These are phyloP conservation scores for Pleodorina starrii DNA, from an alignment of 139 green algal genomes.

Conservation along the genomic window DNA sequence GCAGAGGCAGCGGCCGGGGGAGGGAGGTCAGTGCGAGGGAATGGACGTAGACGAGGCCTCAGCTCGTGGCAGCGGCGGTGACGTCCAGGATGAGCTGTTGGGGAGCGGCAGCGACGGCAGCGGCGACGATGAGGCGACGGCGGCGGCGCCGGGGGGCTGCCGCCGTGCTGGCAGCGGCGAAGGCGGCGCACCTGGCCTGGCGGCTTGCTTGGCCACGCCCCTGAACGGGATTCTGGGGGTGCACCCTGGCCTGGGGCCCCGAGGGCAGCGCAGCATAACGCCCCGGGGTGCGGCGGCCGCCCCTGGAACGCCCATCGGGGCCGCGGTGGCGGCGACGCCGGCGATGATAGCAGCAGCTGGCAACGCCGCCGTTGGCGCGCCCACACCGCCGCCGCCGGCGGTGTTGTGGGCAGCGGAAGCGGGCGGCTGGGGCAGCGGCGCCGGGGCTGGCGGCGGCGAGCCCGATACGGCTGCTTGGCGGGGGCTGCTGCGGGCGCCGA, in stretches of 20 bases:
- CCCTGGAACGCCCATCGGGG: too few relatives aligned
- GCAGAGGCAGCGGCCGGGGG: too few relatives aligned
- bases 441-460: too few relatives aligned
- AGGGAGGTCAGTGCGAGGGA: too few relatives aligned
- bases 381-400: neutral
- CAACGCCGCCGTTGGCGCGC: too few relatives aligned
- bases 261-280: neutral
- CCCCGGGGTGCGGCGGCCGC: too few relatives aligned
- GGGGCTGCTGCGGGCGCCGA: neutral
- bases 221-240: too few relatives aligned
- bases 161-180: neutral
- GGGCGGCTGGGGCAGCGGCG: neutral
- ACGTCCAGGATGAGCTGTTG: neutral
- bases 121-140: neutral
- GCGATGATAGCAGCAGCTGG: too few relatives aligned
- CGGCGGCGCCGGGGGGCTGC: neutral
- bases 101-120: neutral
- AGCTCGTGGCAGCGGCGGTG: neutral
- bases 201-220: neutral
- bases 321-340: too few relatives aligned
- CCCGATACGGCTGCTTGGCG: too few relatives aligned
- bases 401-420: neutral
- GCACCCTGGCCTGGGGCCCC: neutral
- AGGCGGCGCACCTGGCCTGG: neutral
- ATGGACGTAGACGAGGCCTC: too few relatives aligned